Percentiles rank a stretch among this genome's conserved stretches.
Evolutionary conservation across 176 grass and related monocot species (phyloP).

Genomic region (Metroxylon sagu): DNA sequence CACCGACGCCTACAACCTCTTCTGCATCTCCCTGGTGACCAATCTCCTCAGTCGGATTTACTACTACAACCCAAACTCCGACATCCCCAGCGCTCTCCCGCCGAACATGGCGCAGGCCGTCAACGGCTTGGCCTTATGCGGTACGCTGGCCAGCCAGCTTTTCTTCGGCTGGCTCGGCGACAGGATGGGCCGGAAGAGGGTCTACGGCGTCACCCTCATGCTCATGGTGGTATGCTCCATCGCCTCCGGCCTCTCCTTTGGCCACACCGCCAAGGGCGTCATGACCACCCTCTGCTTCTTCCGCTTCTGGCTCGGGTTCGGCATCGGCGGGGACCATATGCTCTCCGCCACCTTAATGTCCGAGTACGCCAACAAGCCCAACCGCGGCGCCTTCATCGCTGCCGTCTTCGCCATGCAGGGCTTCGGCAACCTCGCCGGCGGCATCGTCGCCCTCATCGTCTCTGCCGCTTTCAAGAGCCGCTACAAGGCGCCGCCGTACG

Average conservation of each 20-base stretch:
- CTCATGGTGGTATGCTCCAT: constrained; percentile 11
- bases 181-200: constrained; percentile 9
- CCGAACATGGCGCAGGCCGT: not conserved
- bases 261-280: constrained; percentile 17
- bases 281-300: constrained; percentile 86
- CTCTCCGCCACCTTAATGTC: too few relatives aligned
- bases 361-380: too few relatives aligned
- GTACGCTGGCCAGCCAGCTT: constrained; percentile 4
- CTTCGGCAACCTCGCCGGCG: constrained; percentile 51
- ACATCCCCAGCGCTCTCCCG: not conserved
- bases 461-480: constrained; percentile 36
- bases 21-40: constrained; percentile 34
- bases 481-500: constrained; percentile 33
- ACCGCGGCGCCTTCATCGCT: constrained; percentile 26
- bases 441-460: constrained; percentile 38
- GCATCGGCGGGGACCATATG: constrained; percentile 44
- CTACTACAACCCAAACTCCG: constrained; percentile 1
- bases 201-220: constrained; percentile 13
- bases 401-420: constrained; percentile 69
- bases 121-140: constrained; percentile 10
- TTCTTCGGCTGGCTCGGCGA: constrained; percentile 16
- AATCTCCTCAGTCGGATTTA: constrained; percentile 44
- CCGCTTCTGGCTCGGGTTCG: constrained; percentile 90
- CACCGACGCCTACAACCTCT: constrained; percentile 24
- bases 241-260: constrained; percentile 14